These are phyloP conservation scores for Clarireedia paspali DNA, from an alignment of 2,329 filamentous ascomycete species.

Conservation along the genomic window DNA sequence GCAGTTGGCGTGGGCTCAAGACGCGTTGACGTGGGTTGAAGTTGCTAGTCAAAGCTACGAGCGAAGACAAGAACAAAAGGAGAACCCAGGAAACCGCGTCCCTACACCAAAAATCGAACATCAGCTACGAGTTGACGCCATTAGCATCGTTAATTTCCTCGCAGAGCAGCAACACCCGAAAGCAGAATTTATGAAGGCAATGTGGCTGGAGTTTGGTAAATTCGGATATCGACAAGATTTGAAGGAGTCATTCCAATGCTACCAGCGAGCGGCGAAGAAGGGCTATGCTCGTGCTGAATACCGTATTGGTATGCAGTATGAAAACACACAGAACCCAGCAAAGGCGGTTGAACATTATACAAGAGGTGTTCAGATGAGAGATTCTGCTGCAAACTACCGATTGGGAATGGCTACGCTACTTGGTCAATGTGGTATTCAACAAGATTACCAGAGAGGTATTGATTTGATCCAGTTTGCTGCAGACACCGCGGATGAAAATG, in stretches of 20 bases:
- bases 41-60: constrained; percentile 66
- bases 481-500: constrained; percentile 87
- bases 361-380: constrained; percentile 66
- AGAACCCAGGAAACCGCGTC: constrained; percentile 47
- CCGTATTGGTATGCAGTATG: constrained; percentile 96
- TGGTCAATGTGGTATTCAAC: constrained; percentile 83
- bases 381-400: constrained; percentile 81
- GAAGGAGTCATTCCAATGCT: constrained; percentile 85
- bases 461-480: constrained; percentile 79
- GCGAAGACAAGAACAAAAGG: constrained; percentile 29
- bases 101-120: constrained; percentile 82
- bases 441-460: constrained; percentile 70
- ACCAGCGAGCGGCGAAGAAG: constrained; percentile 76
- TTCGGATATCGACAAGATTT: constrained; percentile 88
- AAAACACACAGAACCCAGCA: constrained; percentile 84
- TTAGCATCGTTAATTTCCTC: constrained; percentile 86
- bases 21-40: constrained; percentile 83
- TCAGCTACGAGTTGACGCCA: constrained; percentile 76
- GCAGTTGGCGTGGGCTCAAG: constrained; percentile 94
- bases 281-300: constrained; percentile 89
- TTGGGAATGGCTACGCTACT: constrained; percentile 96
- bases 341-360: constrained; percentile 92
- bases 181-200: constrained; percentile 87
- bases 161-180: constrained; percentile 89
- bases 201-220: constrained; percentile 98